Base-by-base conservation (phyloP, 2,329 filamentous ascomycete genomes). In the Akanthomyces uredinophilus region DNA sequence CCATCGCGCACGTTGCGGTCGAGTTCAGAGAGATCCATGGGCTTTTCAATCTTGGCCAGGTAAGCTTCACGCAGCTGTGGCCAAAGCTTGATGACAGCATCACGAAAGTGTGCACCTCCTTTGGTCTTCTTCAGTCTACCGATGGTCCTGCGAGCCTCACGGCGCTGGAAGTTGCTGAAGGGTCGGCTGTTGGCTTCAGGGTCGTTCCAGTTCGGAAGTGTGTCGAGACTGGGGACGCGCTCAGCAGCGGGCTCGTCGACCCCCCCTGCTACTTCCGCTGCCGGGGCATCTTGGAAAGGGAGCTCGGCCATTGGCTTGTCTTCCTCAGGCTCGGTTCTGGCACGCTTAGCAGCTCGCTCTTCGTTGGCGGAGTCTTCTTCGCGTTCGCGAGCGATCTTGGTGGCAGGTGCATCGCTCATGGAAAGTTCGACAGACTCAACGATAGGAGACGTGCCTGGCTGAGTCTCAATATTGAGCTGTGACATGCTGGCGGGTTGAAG, bases 111-210 rank as follows among this genome's bases (percentile, higher is more conserved):
- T 7, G 78, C 77, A 2, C 94, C 91, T 64, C 88, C 86, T 72
- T 94, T 92, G 52, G 91, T 93, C 75, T 96, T 95, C 78, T 96
- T 96, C 62, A 94, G 81, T 58, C 88, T 87, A 37, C 86, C 88
- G 57, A 94, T 77, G 37, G 87, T 81, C 64, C 86, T 85, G 39
- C 87, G 76, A 49, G 90, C 79, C 67, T 86, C 87, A 58, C 83
- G 84, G 62, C 80, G 81, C 67, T 90, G 86, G 59, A 81, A 79
- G 1, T 76, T 68, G 1, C 87, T 87, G 60, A 92, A 83, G 1
- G 78, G 72, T 53, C 79, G 76, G 57, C 74, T 73, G 67, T 81
- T 77, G 1, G 79, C 75, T 4, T 76, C 73, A 0, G 72, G 54
- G 60, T 83, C 78, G 20, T 73, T 72, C 71, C 82, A 76, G 24